Conservation (phyloP, 2,329 filamentous ascomycete genomes). For the Fusarium falciforme region DNA sequence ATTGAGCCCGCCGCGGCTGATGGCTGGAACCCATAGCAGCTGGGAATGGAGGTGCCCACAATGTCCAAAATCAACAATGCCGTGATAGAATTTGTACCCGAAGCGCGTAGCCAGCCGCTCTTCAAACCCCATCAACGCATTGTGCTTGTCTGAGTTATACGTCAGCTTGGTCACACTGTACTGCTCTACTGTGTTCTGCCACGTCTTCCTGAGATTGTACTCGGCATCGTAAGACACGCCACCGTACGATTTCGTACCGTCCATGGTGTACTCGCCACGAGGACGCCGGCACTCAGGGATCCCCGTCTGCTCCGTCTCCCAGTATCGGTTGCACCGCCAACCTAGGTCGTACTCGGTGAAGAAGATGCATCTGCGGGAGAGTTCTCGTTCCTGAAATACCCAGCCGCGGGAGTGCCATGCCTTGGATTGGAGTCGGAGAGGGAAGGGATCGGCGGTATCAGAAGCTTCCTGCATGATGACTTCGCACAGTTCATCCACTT, state of each 20-base stretch:
- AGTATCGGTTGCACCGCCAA: not conserved
- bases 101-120: not conserved
- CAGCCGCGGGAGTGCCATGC: conserved; percentile 1
- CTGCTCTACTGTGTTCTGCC: not conserved
- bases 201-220: not conserved
- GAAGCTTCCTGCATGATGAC: not conserved
- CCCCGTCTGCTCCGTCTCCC: not conserved
- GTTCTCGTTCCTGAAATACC: not conserved
- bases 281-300: not conserved
- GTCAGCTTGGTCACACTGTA: not conserved
- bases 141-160: not conserved
- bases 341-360: not conserved
- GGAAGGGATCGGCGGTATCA: not conserved
- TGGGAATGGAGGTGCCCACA: not conserved
- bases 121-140: not conserved
- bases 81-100: not conserved
- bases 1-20: not conserved
- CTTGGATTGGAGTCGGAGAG: not conserved
- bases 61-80: not conserved
- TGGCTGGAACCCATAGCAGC: not conserved
- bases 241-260: not conserved
- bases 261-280: not conserved
- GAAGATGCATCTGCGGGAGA: not conserved
- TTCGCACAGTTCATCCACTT: not conserved
- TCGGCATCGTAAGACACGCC: not conserved